A percentile compares a stretch with the other conserved stretches of the same genome.
phyloP scores from a whole-genome alignment of 2,329 filamentous ascomycete species.

The Apiospora phragmitis region DNA sequence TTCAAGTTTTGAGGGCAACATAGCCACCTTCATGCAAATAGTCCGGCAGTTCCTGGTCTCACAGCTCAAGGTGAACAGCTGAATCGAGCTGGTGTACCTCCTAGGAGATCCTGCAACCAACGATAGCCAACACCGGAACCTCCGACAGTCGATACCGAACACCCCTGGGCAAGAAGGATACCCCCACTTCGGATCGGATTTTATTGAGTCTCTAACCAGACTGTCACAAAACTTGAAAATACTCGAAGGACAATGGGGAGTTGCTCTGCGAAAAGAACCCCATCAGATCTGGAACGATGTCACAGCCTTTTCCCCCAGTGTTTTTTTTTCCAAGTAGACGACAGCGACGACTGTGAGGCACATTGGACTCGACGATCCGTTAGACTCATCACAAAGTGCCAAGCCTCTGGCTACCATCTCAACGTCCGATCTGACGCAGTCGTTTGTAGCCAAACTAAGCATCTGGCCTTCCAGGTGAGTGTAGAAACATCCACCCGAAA shows the following conservation, averaged over 20 bases:
- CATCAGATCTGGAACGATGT: not conserved
- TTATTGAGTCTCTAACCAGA: not conserved
- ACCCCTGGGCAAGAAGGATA: not conserved
- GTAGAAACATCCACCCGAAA: too few species aligned
- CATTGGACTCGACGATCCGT: not conserved
- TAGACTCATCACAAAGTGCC: not conserved
- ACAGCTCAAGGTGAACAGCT: not conserved
- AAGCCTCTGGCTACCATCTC: not conserved
- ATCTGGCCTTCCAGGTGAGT: not conserved
- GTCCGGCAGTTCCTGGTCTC: not conserved
- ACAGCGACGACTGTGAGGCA: not conserved
- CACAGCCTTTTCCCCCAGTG: not conserved
- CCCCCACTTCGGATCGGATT: not conserved
- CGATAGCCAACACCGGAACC: not conserved
- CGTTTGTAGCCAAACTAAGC: not conserved
- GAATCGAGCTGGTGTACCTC: not conserved
- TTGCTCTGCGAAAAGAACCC: not conserved
- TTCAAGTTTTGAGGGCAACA: not conserved
- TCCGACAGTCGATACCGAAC: not conserved
- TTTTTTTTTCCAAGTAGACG: not conserved
- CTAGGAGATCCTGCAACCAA: not conserved
- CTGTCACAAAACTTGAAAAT: not conserved
- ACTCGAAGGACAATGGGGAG: not conserved
- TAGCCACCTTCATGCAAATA: not conserved
- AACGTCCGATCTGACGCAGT: not conserved